Conservation (phyloP, 345 rosid species). For the Excoecaria cochinchinensis region DNA sequence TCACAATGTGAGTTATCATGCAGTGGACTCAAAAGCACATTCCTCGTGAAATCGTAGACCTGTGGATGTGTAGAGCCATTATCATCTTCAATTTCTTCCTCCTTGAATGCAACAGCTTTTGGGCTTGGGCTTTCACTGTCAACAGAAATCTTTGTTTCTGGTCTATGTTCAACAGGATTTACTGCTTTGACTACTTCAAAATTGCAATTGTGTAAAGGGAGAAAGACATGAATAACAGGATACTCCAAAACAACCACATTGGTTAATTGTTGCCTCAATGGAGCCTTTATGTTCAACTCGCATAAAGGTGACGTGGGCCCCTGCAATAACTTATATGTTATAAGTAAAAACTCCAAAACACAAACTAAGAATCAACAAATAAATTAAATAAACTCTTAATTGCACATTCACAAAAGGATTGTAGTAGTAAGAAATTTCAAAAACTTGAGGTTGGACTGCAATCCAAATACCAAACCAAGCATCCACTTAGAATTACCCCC, state of each 20-base stretch:
- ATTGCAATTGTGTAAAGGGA: conserved; percentile 56
- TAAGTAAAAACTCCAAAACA: not conserved
- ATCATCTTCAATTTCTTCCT: conserved; percentile 68
- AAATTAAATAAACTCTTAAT: not conserved
- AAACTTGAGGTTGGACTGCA: not conserved
- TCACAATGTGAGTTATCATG: conserved; percentile 19
- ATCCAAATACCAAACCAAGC: not conserved
- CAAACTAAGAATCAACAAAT: not conserved
- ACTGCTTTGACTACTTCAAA: conserved; percentile 58
- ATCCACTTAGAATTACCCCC: not conserved
- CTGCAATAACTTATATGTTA: conserved; percentile 33
- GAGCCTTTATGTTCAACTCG: conserved; percentile 57
- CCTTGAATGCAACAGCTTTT: conserved; percentile 53
- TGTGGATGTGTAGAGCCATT: conserved; percentile 38
- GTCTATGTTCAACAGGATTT: conserved; percentile 13
- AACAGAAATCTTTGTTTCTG: conserved; percentile 28
- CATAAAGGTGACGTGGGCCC: conserved; percentile 63
- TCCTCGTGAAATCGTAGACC: conserved; percentile 44
- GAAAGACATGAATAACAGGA: conserved; percentile 84
- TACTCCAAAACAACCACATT: conserved; percentile 61
- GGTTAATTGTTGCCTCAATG: conserved; percentile 63
- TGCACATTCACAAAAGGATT: not conserved
- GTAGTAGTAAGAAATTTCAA: not conserved
- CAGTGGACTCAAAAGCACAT: conserved; percentile 24
- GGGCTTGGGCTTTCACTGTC: conserved; percentile 30